Conservation (phyloP, 208 protist species). For the Crithidia sp. region DNA sequence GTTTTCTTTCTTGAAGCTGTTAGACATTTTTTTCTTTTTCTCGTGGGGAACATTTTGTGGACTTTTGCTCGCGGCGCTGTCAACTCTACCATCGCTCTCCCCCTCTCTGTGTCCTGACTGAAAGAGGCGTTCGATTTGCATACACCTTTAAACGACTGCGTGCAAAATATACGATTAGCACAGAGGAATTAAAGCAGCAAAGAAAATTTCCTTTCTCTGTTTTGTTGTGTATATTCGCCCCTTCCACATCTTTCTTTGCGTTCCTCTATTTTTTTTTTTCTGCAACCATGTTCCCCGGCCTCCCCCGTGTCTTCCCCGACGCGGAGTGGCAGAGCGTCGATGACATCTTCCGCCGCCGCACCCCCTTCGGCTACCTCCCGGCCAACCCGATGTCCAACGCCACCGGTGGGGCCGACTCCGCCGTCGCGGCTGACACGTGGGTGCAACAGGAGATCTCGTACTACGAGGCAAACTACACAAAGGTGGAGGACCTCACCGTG, state of each 20-base stretch:
- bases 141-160: no score
- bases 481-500: conserved; percentile 62
- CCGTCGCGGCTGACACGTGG: conserved; percentile 62
- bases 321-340: conserved; percentile 53
- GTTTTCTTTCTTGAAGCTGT: no score
- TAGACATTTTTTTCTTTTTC: no score
- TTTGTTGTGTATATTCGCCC: no score
- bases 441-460: conserved; percentile 80
- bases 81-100: no score
- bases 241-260: background rate
- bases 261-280: conserved; percentile 18
- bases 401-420: background rate
- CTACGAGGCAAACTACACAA: conserved; percentile 77
- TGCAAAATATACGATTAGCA: no score
- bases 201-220: no score
- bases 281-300: conserved; percentile 54
- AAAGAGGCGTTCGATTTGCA: no score
- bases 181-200: no score
- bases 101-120: no score
- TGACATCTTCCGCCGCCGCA: conserved; percentile 50
- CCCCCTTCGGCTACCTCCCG: conserved; percentile 11
- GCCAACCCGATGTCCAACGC: background rate
- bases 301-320: conserved; percentile 61
- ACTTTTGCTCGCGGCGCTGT: no score
- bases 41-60: no score